These are phyloP conservation scores for Phytophthora parvispora DNA, from an alignment of 352 stramenopile species.

Conservation along the genomic window DNA sequence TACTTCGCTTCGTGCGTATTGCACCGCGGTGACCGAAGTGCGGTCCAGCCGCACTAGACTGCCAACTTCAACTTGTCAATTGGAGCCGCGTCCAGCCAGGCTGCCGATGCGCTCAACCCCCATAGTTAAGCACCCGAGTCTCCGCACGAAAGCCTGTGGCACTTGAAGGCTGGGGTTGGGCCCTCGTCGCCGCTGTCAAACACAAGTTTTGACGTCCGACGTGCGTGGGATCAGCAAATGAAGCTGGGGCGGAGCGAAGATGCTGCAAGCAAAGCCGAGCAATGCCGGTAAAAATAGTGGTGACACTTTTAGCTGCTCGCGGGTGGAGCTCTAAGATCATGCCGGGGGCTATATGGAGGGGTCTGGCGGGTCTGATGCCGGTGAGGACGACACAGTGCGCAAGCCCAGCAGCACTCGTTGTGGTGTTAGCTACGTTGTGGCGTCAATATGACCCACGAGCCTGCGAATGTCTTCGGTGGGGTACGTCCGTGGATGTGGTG, in stretches of 20 bases:
- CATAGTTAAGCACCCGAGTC: background rate
- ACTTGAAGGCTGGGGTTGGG: too few species aligned
- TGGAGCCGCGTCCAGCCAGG: background rate
- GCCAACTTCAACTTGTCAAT: background rate
- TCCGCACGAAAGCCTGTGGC: background rate
- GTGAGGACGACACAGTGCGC: background rate
- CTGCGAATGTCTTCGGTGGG: constrained; percentile 40
- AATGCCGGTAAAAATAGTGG: constrained; percentile 29
- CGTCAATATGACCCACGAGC: constrained; percentile 29
- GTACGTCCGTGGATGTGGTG: constrained; percentile 27
- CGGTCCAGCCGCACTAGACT: too few species aligned
- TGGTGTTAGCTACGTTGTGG: constrained; percentile 1
- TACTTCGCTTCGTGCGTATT: too few species aligned
- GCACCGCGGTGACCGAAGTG: too few species aligned
- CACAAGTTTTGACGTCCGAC: background rate
- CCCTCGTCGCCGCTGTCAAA: background rate
- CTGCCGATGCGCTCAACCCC: background rate
- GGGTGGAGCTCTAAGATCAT: background rate
- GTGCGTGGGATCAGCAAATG: background rate
- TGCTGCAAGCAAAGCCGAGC: too few species aligned
- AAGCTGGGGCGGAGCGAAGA: background rate
- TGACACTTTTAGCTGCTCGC: constrained; percentile 12
- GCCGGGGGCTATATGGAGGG: constrained; percentile 10
- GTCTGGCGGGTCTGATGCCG: constrained; percentile 8
- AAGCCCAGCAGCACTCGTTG: constrained; percentile 5